phyloP scores from a whole-genome alignment of 768 basidiomycete species.

The Amanita exitialis region DNA sequence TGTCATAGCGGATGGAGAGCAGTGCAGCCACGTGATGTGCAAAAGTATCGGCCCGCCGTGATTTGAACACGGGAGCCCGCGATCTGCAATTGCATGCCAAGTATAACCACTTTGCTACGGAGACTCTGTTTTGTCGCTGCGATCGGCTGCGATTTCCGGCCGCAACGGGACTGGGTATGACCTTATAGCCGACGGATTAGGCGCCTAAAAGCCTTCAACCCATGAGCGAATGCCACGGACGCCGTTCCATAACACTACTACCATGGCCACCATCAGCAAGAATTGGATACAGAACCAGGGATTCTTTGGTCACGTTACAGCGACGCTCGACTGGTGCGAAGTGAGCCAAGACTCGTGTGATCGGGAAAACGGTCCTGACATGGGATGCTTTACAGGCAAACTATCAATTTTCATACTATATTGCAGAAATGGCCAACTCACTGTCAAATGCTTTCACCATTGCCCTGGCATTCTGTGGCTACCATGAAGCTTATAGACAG shows the following conservation, averaged over 20 bases:
- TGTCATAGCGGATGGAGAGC: conserved; percentile 23
- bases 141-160: no score
- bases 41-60: conserved; percentile 3
- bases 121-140: not conserved
- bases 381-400: conserved; percentile 32
- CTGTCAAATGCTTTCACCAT: conserved; percentile 63
- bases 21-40: not conserved
- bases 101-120: conserved; percentile 7
- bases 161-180: no score
- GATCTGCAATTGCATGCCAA: conserved; percentile 5
- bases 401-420: conserved; percentile 67
- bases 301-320: conserved; percentile 56
- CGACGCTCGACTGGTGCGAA: conserved; percentile 72
- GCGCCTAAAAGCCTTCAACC: no score
- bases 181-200: no score
- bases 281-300: conserved; percentile 28
- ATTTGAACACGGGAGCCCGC: conserved; percentile 8
- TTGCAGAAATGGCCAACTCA: conserved; percentile 72
- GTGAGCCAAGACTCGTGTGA: conserved; percentile 18
- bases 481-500: conserved; percentile 22
- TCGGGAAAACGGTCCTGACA: not conserved
- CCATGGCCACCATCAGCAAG: conserved; percentile 24
- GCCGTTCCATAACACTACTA: not conserved
- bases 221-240: not conserved
- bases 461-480: conserved; percentile 39